Percentiles rank a stretch among this genome's conserved stretches.
These are phyloP conservation scores for Aspergillus vadensis DNA, from an alignment of 2,329 filamentous ascomycete species.

Conservation along the genomic window DNA sequence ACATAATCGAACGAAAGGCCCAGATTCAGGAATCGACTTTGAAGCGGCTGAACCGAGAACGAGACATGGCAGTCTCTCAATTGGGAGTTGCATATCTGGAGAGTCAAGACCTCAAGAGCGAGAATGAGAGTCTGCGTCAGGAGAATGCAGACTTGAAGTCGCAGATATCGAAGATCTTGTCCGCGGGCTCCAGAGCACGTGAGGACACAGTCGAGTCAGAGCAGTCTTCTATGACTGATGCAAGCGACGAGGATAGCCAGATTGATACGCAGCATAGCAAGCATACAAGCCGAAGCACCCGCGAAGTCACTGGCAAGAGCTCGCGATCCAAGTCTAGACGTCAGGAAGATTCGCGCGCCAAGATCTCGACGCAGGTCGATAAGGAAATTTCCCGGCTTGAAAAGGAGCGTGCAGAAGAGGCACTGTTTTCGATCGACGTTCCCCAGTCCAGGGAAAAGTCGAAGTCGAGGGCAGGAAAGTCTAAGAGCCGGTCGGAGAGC, in stretches of 20 bases:
- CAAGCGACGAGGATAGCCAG: conserved; percentile 36
- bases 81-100: conserved; percentile 59
- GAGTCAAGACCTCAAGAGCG: conserved; percentile 47
- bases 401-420: conserved; percentile 42
- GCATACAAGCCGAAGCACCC: conserved; percentile 32
- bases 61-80: conserved; percentile 60
- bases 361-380: conserved; percentile 38
- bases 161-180: conserved; percentile 34
- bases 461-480: conserved; percentile 25
- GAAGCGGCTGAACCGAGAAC: conserved; percentile 57
- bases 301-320: conserved; percentile 33
- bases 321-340: conserved; percentile 27
- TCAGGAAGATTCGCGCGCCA: conserved; percentile 33
- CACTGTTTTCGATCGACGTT: conserved; percentile 39
- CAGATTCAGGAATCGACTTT: conserved; percentile 57
- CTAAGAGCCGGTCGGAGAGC: conserved; percentile 21
- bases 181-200: conserved; percentile 24
- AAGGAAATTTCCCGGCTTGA: conserved; percentile 40
- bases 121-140: conserved; percentile 41
- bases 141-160: conserved; percentile 44
- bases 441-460: conserved; percentile 29
- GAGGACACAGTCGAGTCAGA: conserved; percentile 34
- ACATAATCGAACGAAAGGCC: conserved; percentile 57
- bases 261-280: conserved; percentile 33
- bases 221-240: conserved; percentile 24